A percentile compares a stretch with the other conserved stretches of the same genome.
Evolutionary conservation across 2,329 filamentous ascomycete genomes (phyloP).

Genomic region (Ophiostoma himal-ulmi): DNA sequence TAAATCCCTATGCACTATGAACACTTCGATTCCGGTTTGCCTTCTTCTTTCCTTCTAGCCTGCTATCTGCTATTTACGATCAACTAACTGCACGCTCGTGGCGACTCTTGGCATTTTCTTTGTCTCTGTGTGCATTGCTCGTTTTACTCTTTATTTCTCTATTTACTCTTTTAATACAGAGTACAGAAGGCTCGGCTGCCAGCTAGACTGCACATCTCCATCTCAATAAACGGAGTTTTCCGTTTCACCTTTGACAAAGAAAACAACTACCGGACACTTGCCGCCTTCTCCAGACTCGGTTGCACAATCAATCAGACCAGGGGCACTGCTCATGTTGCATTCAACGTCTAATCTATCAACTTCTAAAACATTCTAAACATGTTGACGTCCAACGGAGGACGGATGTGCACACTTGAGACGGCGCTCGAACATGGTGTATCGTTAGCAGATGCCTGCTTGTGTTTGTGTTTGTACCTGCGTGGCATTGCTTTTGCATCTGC

Average conservation of each 20-base stretch:
- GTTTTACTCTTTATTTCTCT: too few species aligned
- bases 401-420: slow-evolving; percentile 39
- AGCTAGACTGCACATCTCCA: too few species aligned
- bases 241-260: too few species aligned
- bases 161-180: too few species aligned
- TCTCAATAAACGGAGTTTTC: too few species aligned
- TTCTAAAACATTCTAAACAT: background rate
- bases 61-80: background rate
- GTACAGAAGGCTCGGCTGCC: too few species aligned
- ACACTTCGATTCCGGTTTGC: background rate
- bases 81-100: background rate
- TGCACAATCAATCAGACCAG: slow-evolving; percentile 1
- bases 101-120: background rate
- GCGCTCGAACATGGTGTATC: slow-evolving; percentile 25
- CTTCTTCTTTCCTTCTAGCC: slow-evolving; percentile 14
- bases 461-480: background rate
- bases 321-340: slow-evolving; percentile 1
- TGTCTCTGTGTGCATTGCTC: background rate
- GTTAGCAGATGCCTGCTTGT: too few species aligned
- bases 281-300: too few species aligned
- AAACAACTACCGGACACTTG: too few species aligned
- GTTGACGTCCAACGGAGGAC: slow-evolving; percentile 27
- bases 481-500: background rate
- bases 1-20: background rate
- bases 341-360: background rate